A percentile compares a stretch with the other conserved stretches of the same genome.
phyloP scores from a whole-genome alignment of 1,139 yeast genomes.

The Candida anutae region DNA sequence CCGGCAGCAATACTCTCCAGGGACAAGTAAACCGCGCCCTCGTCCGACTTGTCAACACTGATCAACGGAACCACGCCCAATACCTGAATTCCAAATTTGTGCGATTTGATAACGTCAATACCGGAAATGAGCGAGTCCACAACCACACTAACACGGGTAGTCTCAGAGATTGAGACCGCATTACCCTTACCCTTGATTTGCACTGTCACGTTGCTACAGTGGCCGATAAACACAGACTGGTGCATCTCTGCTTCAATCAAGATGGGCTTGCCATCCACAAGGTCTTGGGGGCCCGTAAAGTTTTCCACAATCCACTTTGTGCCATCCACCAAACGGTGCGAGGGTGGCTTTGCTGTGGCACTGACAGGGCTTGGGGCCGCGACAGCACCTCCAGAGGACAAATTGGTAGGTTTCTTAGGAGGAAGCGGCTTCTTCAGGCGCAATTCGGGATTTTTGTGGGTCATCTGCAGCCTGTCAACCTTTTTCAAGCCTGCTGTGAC shows the following conservation, averaged over 20 bases:
- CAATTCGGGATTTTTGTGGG: slow-evolving; percentile 84
- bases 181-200: slow-evolving; percentile 89
- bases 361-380: slow-evolving; percentile 15
- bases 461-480: slow-evolving; percentile 90
- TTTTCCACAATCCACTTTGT: slow-evolving; percentile 83
- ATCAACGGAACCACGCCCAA: slow-evolving; percentile 75
- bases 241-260: slow-evolving; percentile 73
- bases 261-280: slow-evolving; percentile 41
- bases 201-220: slow-evolving; percentile 64
- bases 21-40: slow-evolving; percentile 74
- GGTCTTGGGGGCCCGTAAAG: slow-evolving; percentile 48
- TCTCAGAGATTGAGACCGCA: slow-evolving; percentile 73
- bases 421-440: slow-evolving; percentile 40
- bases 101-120: slow-evolving; percentile 77
- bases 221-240: slow-evolving; percentile 85
- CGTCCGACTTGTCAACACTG: slow-evolving; percentile 81
- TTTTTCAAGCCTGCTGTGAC: slow-evolving; percentile 84
- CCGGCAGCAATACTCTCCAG: slow-evolving; percentile 63
- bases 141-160: slow-evolving; percentile 66
- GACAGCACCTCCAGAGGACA: slow-evolving; percentile 31
- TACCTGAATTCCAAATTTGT: slow-evolving; percentile 78
- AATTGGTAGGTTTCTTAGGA: slow-evolving; percentile 42
- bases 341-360: slow-evolving; percentile 50
- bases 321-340: slow-evolving; percentile 73
- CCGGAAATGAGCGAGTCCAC: slow-evolving; percentile 84